Conservation (phyloP, 2,329 filamentous ascomycete species). For the Aspergillus sp. region DNA sequence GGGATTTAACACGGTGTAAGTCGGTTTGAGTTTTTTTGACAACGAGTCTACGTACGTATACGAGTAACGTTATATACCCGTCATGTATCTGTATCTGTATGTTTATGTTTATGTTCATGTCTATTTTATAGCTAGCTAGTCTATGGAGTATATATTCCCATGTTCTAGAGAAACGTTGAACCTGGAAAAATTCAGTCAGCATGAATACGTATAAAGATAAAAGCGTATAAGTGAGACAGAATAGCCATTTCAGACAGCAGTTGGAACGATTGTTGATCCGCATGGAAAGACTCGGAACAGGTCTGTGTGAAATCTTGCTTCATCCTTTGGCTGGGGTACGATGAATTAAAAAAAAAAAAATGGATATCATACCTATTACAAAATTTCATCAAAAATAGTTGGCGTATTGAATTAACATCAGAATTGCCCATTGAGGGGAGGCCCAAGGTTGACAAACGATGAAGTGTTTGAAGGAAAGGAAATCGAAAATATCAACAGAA, state of each 20-base stretch:
- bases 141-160: background rate
- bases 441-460: conserved; percentile 4
- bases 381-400: background rate
- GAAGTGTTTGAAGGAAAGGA: background rate
- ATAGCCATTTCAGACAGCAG: conserved; percentile 47
- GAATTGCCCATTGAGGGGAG: background rate
- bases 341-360: background rate
- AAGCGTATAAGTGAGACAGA: conserved; percentile 9
- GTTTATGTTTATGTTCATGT: background rate
- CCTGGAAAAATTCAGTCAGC: background rate
- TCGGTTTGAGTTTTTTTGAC: background rate
- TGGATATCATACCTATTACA: conserved; percentile 2
- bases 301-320: conserved; percentile 57
- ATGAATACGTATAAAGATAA: background rate
- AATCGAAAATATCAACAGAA: background rate
- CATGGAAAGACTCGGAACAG: conserved; percentile 68
- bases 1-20: conserved; percentile 22
- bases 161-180: background rate
- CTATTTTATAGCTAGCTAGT: background rate
- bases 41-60: background rate
- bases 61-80: conserved; percentile 6
- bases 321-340: conserved; percentile 46
- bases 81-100: conserved; percentile 2
- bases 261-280: conserved; percentile 47
- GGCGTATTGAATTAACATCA: background rate